These are phyloP conservation scores for Lonicera japonica DNA, from an alignment of 129 eudicot genomes.

Conservation along the genomic window DNA sequence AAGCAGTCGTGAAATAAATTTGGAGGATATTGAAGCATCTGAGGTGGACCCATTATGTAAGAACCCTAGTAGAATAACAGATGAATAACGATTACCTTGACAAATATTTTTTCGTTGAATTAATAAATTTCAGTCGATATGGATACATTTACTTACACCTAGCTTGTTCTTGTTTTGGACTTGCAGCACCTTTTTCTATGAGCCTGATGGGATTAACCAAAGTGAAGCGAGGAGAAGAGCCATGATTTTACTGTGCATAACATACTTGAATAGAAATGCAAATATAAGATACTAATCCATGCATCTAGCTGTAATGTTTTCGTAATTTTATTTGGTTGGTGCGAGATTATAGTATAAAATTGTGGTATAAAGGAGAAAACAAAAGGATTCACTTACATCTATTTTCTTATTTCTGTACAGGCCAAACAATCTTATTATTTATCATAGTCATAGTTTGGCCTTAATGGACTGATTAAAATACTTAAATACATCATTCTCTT, in stretches of 20 bases:
- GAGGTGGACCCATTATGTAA: conserved; percentile 74
- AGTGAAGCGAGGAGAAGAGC: conserved; percentile 80
- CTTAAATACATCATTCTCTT: no score
- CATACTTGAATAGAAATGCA: conserved; percentile 51
- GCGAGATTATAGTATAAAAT: no score
- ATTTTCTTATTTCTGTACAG: no score
- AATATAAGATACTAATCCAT: conserved; percentile 45
- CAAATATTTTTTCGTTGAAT: conserved; percentile 3
- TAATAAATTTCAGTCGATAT: not conserved
- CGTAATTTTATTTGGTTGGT: not conserved
- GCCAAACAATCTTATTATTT: no score
- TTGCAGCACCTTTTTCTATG: conserved; percentile 57
- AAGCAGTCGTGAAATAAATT: conserved; percentile 52
- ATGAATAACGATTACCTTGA: not conserved
- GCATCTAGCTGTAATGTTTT: not conserved
- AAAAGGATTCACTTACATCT: no score
- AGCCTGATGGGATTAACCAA: conserved; percentile 83
- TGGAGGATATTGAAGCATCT: conserved; percentile 49
- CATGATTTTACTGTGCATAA: conserved; percentile 61
- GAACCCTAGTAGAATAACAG: conserved; percentile 16
- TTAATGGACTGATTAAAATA: no score
- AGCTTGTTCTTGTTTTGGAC: conserved; percentile 4
- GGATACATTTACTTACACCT: not conserved
- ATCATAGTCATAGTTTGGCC: no score
- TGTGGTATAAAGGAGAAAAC: no score